These are phyloP conservation scores for Trametes versicolor DNA, from an alignment of 1,284 basidiomycete species.

Conservation along the genomic window DNA sequence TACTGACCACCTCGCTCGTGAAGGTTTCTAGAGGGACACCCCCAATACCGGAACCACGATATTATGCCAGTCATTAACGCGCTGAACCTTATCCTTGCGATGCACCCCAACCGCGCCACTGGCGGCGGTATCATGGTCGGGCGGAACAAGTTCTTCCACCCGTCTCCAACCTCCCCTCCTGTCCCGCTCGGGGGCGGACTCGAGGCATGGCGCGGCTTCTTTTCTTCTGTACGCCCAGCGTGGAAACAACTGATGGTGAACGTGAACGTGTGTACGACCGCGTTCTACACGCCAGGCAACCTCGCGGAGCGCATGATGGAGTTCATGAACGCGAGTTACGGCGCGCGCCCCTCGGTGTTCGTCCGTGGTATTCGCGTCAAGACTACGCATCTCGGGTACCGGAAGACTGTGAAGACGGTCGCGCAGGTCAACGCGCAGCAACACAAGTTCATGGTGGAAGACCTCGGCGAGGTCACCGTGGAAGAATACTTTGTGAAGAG, in stretches of 20 bases:
- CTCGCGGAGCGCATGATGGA: conserved; percentile 64
- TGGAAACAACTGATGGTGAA: conserved; percentile 83
- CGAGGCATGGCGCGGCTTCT: conserved; percentile 78
- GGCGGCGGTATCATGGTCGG: conserved; percentile 80
- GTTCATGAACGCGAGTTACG: conserved; percentile 61
- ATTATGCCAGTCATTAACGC: conserved; percentile 75
- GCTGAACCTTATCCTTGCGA: conserved; percentile 74
- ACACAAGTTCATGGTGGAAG: conserved; percentile 64
- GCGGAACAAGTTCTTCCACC: conserved; percentile 81
- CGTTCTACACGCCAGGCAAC: conserved; percentile 75
- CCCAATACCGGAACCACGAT: conserved; percentile 69
- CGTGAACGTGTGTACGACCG: conserved; percentile 81
- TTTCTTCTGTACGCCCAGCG: conserved; percentile 76
- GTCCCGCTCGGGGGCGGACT: conserved; percentile 66
- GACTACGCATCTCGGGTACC: conserved; percentile 66
- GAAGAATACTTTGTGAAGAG: conserved; percentile 71
- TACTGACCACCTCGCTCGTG: conserved; percentile 24
- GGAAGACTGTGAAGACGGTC: conserved; percentile 67
- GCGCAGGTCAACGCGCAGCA: conserved; percentile 56
- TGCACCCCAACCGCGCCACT: conserved; percentile 63
- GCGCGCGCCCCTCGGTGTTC: conserved; percentile 60
- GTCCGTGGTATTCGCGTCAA: conserved; percentile 66
- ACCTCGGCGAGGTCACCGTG: conserved; percentile 62
- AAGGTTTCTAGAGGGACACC: conserved; percentile 70
- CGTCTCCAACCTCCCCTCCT: conserved; percentile 52